Conservation (phyloP, 257 asterid genomes). For the Solanum piurae region DNA sequence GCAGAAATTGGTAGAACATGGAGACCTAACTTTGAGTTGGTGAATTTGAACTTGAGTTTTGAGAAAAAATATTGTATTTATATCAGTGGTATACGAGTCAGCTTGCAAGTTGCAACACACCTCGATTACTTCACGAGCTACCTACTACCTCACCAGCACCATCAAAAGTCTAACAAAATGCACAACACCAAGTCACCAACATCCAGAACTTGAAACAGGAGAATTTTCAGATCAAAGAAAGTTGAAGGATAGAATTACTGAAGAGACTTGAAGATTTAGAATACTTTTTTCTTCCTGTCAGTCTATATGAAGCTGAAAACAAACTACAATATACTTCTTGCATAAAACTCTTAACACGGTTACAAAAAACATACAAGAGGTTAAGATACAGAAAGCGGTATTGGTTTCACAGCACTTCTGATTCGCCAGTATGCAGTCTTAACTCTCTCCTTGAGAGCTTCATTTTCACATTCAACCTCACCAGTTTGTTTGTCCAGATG, state of each 20-base stretch:
- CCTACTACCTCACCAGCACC: background rate
- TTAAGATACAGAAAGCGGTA: slow-evolving; percentile 50
- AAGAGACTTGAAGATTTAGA: background rate
- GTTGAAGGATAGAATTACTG: background rate
- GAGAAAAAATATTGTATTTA: background rate
- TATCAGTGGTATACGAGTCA: background rate
- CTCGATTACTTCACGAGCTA: background rate
- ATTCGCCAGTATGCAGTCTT: slow-evolving; percentile 57
- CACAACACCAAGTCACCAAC: background rate
- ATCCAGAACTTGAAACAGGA: background rate
- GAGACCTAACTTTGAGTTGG: background rate
- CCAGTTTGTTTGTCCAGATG: slow-evolving; percentile 66
- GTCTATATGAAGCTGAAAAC: background rate
- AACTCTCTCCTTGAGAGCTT: slow-evolving; percentile 76
- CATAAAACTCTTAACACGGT: background rate
- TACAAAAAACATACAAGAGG: background rate
- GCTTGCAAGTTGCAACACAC: background rate
- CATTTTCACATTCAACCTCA: slow-evolving; percentile 77
- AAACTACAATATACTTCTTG: background rate
- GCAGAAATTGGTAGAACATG: background rate
- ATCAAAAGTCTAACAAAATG: background rate
- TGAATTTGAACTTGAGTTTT: background rate
- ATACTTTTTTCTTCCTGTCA: background rate
- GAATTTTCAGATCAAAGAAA: background rate
- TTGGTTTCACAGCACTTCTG: slow-evolving; percentile 69